phyloP scores from a whole-genome alignment of 306 rosid genomes.

The Myrica gale region DNA sequence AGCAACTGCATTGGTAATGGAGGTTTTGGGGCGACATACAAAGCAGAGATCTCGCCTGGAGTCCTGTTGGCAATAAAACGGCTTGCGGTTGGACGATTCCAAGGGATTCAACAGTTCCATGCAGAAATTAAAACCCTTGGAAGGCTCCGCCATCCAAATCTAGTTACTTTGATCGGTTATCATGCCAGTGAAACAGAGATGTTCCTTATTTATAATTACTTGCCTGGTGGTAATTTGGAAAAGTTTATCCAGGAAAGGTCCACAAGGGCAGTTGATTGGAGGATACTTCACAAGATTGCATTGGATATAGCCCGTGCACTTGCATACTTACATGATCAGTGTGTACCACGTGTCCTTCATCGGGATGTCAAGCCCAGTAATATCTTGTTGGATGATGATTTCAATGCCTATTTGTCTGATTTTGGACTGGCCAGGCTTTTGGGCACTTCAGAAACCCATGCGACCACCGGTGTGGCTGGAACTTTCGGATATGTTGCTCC shows the following conservation, averaged over 20 bases:
- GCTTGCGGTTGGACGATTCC: conserved; percentile 86
- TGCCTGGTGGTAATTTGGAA: conserved; percentile 89
- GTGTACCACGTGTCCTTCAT: conserved; percentile 91
- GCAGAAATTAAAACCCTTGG: conserved; percentile 91
- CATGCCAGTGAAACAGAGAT: conserved; percentile 92
- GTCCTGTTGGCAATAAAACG: conserved; percentile 75
- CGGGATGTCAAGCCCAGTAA: conserved; percentile 97
- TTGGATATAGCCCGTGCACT: conserved; percentile 88
- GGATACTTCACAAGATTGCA: conserved; percentile 88
- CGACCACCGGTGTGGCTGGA: conserved; percentile 97
- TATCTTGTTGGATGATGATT: conserved; percentile 80
- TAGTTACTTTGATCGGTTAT: conserved; percentile 82
- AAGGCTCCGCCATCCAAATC: conserved; percentile 81
- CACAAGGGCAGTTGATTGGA: conserved; percentile 88
- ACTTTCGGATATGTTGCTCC: conserved; percentile 97
- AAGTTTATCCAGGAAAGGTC: conserved; percentile 88
- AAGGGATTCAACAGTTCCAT: conserved; percentile 81
- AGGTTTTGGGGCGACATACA: conserved; percentile 93
- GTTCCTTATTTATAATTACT: conserved; percentile 82
- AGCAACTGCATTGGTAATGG: conserved; percentile 93
- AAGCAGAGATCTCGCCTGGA: conserved; percentile 76
- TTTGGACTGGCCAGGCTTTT: conserved; percentile 92
- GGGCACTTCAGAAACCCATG: conserved; percentile 96
- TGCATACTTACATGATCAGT: conserved; percentile 82
- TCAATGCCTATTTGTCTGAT: conserved; percentile 83